A percentile compares a stretch with the other conserved stretches of the same genome.
Conservation (phyloP, 805 yeast species). For the Candida nonsorbophila region DNA sequence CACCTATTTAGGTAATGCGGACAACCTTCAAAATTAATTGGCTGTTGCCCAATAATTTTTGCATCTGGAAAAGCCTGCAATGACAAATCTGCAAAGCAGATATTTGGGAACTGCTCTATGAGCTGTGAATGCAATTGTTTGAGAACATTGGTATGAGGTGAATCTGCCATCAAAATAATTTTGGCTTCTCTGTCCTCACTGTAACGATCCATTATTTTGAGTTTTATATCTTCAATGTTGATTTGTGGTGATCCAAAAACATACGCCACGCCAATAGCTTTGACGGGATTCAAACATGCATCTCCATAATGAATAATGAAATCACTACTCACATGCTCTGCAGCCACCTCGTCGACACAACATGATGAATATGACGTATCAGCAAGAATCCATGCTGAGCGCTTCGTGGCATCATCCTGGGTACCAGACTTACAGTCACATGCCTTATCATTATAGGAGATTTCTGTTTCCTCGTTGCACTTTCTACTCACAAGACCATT, state of each 20-base stretch:
- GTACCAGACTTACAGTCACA: slow-evolving; percentile 1
- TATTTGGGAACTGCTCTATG: slow-evolving; percentile 21
- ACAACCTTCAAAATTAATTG: slow-evolving; percentile 6
- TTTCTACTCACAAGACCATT: slow-evolving; percentile 9
- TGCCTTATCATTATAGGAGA: not conserved
- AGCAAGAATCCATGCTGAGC: slow-evolving; percentile 65
- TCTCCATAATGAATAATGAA: slow-evolving; percentile 90
- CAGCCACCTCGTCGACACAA: slow-evolving; percentile 96
- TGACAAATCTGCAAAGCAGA: slow-evolving; percentile 28
- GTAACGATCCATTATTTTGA: slow-evolving; percentile 38
- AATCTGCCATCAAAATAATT: slow-evolving; percentile 68
- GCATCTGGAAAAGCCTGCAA: slow-evolving; percentile 23
- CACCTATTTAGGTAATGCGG: slow-evolving; percentile 10
- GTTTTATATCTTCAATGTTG: slow-evolving; percentile 34
- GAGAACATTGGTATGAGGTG: slow-evolving; percentile 54
- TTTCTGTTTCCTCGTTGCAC: not conserved
- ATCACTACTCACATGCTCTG: slow-evolving; percentile 85
- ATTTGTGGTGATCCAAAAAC: slow-evolving; percentile 68
- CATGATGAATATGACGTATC: slow-evolving; percentile 95
- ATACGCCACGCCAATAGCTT: slow-evolving; percentile 68
- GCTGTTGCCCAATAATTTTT: slow-evolving; percentile 38
- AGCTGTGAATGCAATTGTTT: slow-evolving; percentile 29
- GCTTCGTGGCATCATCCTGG: slow-evolving; percentile 2
- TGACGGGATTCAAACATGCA: slow-evolving; percentile 82
- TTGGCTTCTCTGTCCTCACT: slow-evolving; percentile 31